A percentile compares a stretch with the other conserved stretches of the same genome.
These are phyloP conservation scores for Casuarina glauca DNA, from an alignment of 306 rosid species.

Conservation along the genomic window DNA sequence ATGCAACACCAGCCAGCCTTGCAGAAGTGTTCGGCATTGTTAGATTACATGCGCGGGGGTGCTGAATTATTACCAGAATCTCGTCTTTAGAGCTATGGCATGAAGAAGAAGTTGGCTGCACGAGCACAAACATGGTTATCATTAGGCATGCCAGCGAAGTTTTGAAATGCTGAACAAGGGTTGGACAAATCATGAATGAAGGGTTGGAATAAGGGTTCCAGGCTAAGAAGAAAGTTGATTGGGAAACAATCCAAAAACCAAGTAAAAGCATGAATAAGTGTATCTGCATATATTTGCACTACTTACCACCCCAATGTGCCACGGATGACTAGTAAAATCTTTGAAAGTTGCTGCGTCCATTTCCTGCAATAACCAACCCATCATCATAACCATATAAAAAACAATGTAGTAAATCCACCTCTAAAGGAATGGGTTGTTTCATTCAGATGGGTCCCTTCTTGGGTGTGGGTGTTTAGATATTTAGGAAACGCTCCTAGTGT, in stretches of 20 bases:
- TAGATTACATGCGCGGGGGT: conserved; percentile 54
- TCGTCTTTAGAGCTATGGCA: conserved; percentile 46
- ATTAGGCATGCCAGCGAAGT: not conserved
- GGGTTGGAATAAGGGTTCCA: conserved; percentile 10
- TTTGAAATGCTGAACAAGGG: not conserved
- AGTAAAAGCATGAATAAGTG: not conserved
- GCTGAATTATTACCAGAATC: conserved; percentile 79
- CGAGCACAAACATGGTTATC: conserved; percentile 5
- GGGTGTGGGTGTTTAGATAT: not conserved
- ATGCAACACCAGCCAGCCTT: conserved; percentile 12
- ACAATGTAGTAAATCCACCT: conserved; percentile 9
- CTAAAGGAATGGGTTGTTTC: conserved; percentile 12
- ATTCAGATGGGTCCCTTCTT: not conserved
- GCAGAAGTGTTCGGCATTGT: conserved; percentile 35
- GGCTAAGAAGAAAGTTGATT: not conserved
- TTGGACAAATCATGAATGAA: not conserved
- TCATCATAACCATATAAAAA: conserved; percentile 18
- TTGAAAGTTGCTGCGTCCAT: conserved; percentile 88
- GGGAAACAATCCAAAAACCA: not conserved
- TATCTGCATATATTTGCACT: conserved; percentile 9
- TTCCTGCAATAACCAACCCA: conserved; percentile 54
- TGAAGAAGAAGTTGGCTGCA: conserved; percentile 65
- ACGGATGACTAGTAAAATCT: conserved; percentile 65
- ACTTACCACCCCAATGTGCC: conserved; percentile 96
- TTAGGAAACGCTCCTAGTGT: not conserved